Evolutionary conservation across 169 alveolate genomes (phyloP), one percentile per base, ranked within the genome.

Genomic region (Plasmodium reichenowi): DNA sequence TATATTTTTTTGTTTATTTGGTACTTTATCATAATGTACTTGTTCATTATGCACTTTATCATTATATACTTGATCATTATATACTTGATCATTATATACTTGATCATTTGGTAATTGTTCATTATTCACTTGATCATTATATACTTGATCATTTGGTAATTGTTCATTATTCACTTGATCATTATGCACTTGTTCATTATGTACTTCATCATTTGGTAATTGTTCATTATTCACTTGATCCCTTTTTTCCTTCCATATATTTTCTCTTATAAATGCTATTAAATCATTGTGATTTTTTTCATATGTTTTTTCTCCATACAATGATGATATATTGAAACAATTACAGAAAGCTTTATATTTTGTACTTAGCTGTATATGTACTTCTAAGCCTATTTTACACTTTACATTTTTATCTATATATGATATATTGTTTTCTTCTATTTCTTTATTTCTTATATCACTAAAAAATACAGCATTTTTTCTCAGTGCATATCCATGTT

Each of bases 361-460:
- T 12, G 93, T 87, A 15, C 95, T 91, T 62, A 94, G 60, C 88
- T 94, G 96, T 47, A 92, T 78, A 47, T 94, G 96, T 7, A 92
- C 90, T 74, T 94, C 96, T 13, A 94, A 62, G 6, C 96, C 96
- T 52, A 92, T 92, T 26, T 87, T 54, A 59, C 88, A 74, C 62
- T 70, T 88, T 12, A 73, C 38, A 22, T 52, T 83, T 29, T 63
- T 67, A 17, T 83, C 91, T 3, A 72, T 59, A 56, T 38, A 7
- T 38, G 47, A 38, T 38, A 38, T 6, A 38, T 9, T 38, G 20
- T 17, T 58, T 68, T 83, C 60, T 63, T 22, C 48, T 67, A 83
- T 56, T 7, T 12, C 56, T 20, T 17, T 60, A 20, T 32, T 67
- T n/a, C 48, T 68, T 17, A 56, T 67, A 52, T 59, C n/a, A 52